Conservation (phyloP, 2,329 filamentous ascomycete species). For the Coniosporium uncinatum region DNA sequence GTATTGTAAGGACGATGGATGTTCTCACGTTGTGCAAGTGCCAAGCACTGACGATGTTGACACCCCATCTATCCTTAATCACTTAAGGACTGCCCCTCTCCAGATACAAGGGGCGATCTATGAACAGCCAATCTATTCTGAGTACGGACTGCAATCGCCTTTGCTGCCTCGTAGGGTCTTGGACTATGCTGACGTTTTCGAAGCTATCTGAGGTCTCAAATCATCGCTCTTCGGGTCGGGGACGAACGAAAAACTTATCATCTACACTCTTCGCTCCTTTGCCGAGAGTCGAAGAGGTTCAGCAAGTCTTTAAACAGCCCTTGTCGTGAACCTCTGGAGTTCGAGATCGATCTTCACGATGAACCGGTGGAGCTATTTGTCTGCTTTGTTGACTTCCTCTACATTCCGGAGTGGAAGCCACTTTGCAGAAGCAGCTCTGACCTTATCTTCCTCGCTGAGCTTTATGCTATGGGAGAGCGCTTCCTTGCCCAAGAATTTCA, state of each 20-base stretch:
- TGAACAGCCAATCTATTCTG: neutral
- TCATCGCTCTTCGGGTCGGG: slow-evolving; percentile 1
- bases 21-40: neutral
- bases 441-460: neutral
- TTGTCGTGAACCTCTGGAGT: neutral
- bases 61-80: neutral
- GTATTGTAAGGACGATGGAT: neutral
- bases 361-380: neutral
- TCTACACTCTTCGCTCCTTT: slow-evolving; percentile 4
- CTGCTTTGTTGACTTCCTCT: slow-evolving; percentile 2
- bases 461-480: neutral
- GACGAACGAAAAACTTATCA: slow-evolving; percentile 1
- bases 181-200: neutral
- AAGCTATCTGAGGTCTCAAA: slow-evolving; percentile 2
- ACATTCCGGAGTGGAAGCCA: slow-evolving; percentile 1
- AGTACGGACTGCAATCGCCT: neutral
- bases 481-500: neutral
- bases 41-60: neutral
- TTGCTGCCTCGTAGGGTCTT: neutral
- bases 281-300: slow-evolving; percentile 2
- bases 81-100: neutral
- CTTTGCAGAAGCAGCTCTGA: neutral
- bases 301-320: neutral
- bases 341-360: slow-evolving; percentile 3
- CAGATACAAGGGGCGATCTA: neutral